phyloP scores from a whole-genome alignment of 1,284 basidiomycete genomes.

The Ustilago trichophora region DNA sequence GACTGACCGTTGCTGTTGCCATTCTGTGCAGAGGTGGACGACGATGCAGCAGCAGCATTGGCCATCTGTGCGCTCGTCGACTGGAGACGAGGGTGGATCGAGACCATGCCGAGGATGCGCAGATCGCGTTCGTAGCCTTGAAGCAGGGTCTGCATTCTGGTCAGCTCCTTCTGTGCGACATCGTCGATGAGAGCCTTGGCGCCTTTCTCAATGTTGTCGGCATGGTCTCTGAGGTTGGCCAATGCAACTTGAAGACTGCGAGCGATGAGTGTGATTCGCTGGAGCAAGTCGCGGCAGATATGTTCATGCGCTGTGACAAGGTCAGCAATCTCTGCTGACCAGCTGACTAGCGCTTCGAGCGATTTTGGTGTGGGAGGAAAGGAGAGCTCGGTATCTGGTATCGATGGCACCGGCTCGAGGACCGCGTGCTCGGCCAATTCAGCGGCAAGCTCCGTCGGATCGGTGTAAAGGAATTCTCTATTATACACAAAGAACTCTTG shows the following conservation, averaged over 20 bases:
- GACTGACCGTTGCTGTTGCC: slow-evolving; percentile 14
- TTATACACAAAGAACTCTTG: slow-evolving; percentile 63
- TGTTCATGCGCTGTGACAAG: slow-evolving; percentile 11
- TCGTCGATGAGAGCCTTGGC: slow-evolving; percentile 43
- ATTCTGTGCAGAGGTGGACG: slow-evolving; percentile 17
- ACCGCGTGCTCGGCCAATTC: slow-evolving; percentile 47
- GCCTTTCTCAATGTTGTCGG: slow-evolving; percentile 51
- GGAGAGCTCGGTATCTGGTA: slow-evolving; percentile 36
- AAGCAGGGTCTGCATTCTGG: slow-evolving; percentile 56
- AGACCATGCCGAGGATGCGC: slow-evolving; percentile 52
- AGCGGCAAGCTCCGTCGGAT: slow-evolving; percentile 50
- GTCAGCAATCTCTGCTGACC: slow-evolving; percentile 36
- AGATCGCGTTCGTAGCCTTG: slow-evolving; percentile 58
- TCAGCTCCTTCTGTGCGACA: slow-evolving; percentile 50
- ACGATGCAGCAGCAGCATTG: slow-evolving; percentile 21
- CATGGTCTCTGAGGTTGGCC: slow-evolving; percentile 57
- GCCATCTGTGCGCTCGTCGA: too few species aligned
- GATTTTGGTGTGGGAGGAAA: slow-evolving; percentile 54
- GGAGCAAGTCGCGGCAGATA: slow-evolving; percentile 26
- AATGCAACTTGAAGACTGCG: slow-evolving; percentile 58
- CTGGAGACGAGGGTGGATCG: slow-evolving; percentile 54
- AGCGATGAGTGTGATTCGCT: slow-evolving; percentile 46
- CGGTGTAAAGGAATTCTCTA: slow-evolving; percentile 60
- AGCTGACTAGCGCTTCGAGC: slow-evolving; percentile 47
- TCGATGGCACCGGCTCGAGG: slow-evolving; percentile 26